Base-by-base conservation (phyloP, 2,329 filamentous ascomycete species). In the Elsinoe arachidis region DNA sequence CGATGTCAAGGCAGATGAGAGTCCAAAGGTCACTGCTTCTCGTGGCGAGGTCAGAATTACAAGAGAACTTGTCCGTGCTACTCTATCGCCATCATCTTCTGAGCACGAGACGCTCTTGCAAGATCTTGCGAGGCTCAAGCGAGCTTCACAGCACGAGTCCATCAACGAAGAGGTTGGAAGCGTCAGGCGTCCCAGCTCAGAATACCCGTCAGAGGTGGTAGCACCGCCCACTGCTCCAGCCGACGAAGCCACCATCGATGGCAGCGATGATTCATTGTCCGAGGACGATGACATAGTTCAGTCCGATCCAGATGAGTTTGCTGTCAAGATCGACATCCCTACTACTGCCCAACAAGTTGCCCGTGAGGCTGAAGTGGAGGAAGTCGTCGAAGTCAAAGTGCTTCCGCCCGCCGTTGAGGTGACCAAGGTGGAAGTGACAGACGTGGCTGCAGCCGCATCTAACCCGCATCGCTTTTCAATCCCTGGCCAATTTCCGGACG, bases 51-150 rank as follows among this genome's bases (percentile, higher is more conserved):
- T 64, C n/a, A 66, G 66, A 19, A 64, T 72, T 23, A 72, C 70
- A 2, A 60, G 69, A 52, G 68, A 68, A 9, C 59, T 72, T 63
- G 65, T 72, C 38, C 65, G 66, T 44, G 68, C 69, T 30, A 69
- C 66, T 39, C 63, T 70, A 6, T 66, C 63, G 2, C 65, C 65
- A 38, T 66, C 68, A 1, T 64, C 61, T 5, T 62, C 63, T 1
- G 60, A 59, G 46, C 57, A 58, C 7, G 57, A 61, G 14, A 62
- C 59, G 14, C 54, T 57, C 7, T 43, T 60, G 35, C 35, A 30
- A 53, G 57, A 37, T 58, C 34, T 53, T 54, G 46, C 46, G 3
- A 37, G 58, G 55, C 26, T 56, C 12, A 59, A 58, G 34, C 23
- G 44, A 14, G 58, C 46, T n/a, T 38, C 49, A 0, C 35, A 56